Base-by-base conservation (phyloP, 108 stramenopile genomes). In the Nannochloropsis oceanica region DNA sequence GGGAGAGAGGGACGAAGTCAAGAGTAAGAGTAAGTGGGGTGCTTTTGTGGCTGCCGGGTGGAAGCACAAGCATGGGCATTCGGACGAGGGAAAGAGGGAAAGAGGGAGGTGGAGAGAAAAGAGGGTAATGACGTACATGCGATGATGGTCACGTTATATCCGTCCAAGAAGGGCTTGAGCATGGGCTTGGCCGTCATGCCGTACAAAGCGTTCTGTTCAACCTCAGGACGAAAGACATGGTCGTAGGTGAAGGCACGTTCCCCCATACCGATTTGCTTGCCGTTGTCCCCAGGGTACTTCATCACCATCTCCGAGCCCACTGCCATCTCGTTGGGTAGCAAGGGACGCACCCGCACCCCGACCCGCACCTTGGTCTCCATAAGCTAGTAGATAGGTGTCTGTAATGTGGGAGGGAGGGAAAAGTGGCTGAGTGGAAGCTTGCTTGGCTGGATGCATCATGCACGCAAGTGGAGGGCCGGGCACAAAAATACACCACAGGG, bases 91-190 rank as follows among this genome's bases (percentile, higher is more conserved):
- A 24, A 79, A 79, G 79, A 24, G 2, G 13, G 26, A 86, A 13
- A 11, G 20, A 5, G 84, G 25, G 42, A 81, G 0, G 25, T 27
- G 10, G 24, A 12, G 34, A n/a, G 34, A 13, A 43, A 13, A 44
- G 13, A 25, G 11, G 43, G 44, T 22, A n/a, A 22, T n/a, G 25
- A 46, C 25, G 83, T 0, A 84, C 44, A 97, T 10, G 97, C 96
- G 81, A 97, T 92, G 79, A 91, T 86, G 11, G 89, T 87, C 22
- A 87, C 87, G 42, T 89, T 89, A 42, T 81, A 89, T 13, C 86
- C 89, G 84, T 96, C 95, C 25, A 96, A 27, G 85, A 95, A 94
- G 13, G 92, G 90, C 43, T 91, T 85, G 50, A 96, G 85, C 82
- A 98, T 86, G 18, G 93, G 90, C 10, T 89, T 43, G 3, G 93